Evolutionary conservation across 1,284 basidiomycete species (phyloP).

Genomic region (Schizophyllum amplum): DNA sequence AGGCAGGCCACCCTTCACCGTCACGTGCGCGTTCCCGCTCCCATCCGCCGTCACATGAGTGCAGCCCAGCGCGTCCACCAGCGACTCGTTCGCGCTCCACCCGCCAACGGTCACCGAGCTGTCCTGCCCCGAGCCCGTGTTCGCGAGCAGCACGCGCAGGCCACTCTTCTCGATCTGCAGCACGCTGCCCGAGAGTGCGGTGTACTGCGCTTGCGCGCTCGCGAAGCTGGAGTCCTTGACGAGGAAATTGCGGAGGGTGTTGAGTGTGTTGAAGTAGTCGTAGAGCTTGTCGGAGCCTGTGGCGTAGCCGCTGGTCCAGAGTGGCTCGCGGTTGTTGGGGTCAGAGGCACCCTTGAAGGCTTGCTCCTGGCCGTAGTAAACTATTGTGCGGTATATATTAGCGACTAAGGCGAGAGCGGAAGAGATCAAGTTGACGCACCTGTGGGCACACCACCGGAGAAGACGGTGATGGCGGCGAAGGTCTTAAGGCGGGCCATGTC

Average conservation of each 20-base stretch:
- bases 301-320: slow-evolving; percentile 51
- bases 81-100: slow-evolving; percentile 34
- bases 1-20: slow-evolving; percentile 6
- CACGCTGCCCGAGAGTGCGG: slow-evolving; percentile 3
- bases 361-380: slow-evolving; percentile 74
- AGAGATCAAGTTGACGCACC: neutral
- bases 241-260: slow-evolving; percentile 48
- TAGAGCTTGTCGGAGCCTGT: slow-evolving; percentile 31
- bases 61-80: slow-evolving; percentile 60
- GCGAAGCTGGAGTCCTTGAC: neutral
- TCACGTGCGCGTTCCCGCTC: neutral
- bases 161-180: slow-evolving; percentile 38
- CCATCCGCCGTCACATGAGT: slow-evolving; percentile 13
- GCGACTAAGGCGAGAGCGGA: slow-evolving; percentile 6
- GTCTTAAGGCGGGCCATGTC: slow-evolving; percentile 43
- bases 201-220: slow-evolving; percentile 3
- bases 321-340: slow-evolving; percentile 55
- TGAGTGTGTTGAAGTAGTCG: neutral
- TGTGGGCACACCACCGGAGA: slow-evolving; percentile 57
- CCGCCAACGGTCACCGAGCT: slow-evolving; percentile 33
- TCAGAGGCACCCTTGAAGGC: slow-evolving; percentile 44
- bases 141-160: slow-evolving; percentile 58
- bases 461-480: slow-evolving; percentile 39
- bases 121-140: slow-evolving; percentile 40
- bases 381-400: slow-evolving; percentile 16